phyloP scores from a whole-genome alignment of 1,139 yeast genomes.

The Blastobotrys capitulatus region DNA sequence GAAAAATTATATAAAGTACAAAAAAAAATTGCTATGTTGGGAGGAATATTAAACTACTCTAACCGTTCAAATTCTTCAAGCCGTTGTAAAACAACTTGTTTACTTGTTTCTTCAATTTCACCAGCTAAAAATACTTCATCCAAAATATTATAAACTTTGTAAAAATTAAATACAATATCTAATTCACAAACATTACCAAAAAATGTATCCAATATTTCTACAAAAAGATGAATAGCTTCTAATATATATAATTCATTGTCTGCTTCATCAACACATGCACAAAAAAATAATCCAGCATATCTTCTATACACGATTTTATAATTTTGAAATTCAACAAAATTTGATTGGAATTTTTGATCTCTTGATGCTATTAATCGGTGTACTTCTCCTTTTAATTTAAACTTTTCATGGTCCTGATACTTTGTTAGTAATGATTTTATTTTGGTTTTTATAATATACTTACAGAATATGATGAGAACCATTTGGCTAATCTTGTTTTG shows the following conservation, averaged over 20 bases:
- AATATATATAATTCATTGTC: slow-evolving; percentile 80
- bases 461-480: slow-evolving; percentile 49
- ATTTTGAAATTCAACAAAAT: slow-evolving; percentile 48
- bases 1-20: too few species aligned
- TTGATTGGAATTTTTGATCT: slow-evolving; percentile 69
- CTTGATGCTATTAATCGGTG: slow-evolving; percentile 75
- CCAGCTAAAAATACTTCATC: slow-evolving; percentile 86
- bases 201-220: slow-evolving; percentile 79
- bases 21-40: too few species aligned
- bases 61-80: slow-evolving; percentile 38
- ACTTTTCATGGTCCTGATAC: slow-evolving; percentile 50
- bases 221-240: slow-evolving; percentile 82
- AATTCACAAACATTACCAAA: slow-evolving; percentile 92
- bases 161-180: slow-evolving; percentile 89
- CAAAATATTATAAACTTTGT: slow-evolving; percentile 81
- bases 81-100: slow-evolving; percentile 66
- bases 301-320: slow-evolving; percentile 77
- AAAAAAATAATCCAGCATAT: slow-evolving; percentile 87
- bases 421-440: slow-evolving; percentile 10
- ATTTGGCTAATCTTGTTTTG: slow-evolving; percentile 78
- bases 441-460: slow-evolving; percentile 19
- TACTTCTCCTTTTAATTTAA: slow-evolving; percentile 54
- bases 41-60: slow-evolving; percentile 15
- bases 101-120: slow-evolving; percentile 76
- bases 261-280: slow-evolving; percentile 64